Percentiles rank a stretch among this genome's conserved stretches.
phyloP scores from a whole-genome alignment of 208 protist species.

The Leishmania tropica region DNA sequence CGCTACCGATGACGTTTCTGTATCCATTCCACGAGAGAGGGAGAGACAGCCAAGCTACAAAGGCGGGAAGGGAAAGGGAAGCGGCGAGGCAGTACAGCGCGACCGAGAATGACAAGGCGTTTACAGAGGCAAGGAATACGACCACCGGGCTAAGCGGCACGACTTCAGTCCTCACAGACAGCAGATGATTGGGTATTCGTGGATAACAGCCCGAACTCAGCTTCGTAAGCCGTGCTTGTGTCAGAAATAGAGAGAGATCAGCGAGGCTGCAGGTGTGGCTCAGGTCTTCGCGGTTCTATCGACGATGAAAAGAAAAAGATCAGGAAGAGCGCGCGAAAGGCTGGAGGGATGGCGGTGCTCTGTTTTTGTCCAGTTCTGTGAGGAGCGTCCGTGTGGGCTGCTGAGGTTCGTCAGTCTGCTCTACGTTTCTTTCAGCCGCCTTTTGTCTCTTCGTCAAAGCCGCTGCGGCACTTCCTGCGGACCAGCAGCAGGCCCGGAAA shows the following conservation, averaged over 20 bases:
- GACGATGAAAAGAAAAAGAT: not conserved
- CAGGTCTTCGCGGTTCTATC: not conserved
- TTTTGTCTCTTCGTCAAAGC: not conserved
- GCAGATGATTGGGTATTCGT: not conserved
- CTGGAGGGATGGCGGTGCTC: not conserved
- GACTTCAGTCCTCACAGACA: not conserved
- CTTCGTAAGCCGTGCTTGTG: not conserved
- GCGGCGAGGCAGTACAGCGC: not conserved
- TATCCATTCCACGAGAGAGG: slow-evolving; percentile 19
- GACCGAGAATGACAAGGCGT: not conserved
- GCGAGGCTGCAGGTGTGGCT: not conserved
- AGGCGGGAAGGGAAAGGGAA: not conserved
- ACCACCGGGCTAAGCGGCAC: not conserved
- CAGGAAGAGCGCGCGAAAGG: not conserved
- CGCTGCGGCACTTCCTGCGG: no score
- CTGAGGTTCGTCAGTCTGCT: not conserved
- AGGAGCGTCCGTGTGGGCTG: not conserved
- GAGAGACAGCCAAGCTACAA: not conserved
- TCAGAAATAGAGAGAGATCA: not conserved
- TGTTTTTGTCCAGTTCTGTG: not conserved
- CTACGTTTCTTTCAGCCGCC: not conserved
- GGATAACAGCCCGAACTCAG: not conserved
- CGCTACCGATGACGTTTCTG: slow-evolving; percentile 4
- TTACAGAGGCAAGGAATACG: not conserved
- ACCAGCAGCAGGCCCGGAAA: no score